Percentiles rank a stretch among this genome's conserved stretches.
Conservation (phyloP, 73 alveolate species). For the Urostyla sp. region DNA sequence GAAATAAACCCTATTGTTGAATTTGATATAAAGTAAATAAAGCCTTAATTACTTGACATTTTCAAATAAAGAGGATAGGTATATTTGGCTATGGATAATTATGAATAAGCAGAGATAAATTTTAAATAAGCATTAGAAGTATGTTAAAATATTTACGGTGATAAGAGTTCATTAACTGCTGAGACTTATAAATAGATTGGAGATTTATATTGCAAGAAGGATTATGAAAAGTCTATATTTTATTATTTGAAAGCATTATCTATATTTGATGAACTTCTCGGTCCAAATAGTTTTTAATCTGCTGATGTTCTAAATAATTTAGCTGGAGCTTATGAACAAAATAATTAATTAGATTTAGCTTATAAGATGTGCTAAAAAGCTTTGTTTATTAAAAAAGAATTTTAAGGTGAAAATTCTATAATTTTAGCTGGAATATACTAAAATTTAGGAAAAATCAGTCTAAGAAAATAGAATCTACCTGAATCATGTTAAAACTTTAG, state of each 20-base stretch:
- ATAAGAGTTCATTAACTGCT: conserved; percentile 17
- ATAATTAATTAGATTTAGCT: not conserved
- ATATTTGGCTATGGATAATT: not conserved
- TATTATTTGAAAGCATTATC: conserved; percentile 8
- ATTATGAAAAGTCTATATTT: not conserved
- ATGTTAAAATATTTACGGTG: conserved; percentile 24
- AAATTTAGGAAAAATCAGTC: not conserved
- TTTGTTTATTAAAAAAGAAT: not conserved
- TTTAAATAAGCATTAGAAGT: not conserved
- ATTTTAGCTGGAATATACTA: not conserved
- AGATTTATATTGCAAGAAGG: not conserved
- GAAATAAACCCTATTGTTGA: not conserved
- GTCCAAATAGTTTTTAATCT: not conserved
- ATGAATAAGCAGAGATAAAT: not conserved
- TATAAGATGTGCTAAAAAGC: conserved; percentile 1
- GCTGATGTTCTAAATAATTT: conserved; percentile 2
- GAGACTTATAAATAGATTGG: conserved; percentile 42
- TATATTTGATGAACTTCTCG: not conserved
- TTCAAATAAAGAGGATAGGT: conserved; percentile 7
- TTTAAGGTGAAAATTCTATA: not conserved
- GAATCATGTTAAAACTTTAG: not conserved
- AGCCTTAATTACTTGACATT: conserved; percentile 17
- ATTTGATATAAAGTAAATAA: not conserved
- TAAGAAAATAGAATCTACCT: not conserved
- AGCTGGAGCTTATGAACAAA: not conserved